Evolutionary conservation across 805 yeast genomes (phyloP), one percentile per base, ranked within the genome.

Genomic region (Myxozyma vanderwaltii): DNA sequence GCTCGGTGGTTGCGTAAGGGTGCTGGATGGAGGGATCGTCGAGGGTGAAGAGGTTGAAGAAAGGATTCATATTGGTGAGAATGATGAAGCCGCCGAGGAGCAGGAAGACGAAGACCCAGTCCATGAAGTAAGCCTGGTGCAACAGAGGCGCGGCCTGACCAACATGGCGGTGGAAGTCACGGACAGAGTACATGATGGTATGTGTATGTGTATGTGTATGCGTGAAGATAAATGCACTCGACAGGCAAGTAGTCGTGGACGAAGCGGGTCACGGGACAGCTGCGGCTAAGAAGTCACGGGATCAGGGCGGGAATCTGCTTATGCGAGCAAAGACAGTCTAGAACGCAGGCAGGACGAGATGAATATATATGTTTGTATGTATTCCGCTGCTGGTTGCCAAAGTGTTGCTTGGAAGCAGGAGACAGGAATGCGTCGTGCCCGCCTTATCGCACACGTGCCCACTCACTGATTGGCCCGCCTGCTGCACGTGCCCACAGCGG

Each of bases 1-100:
- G 79, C 73, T 92, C 96, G 26, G 75, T 78, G 52, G 82, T 82
- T 0, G 96, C 88, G 71, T 81, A 86, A 1, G 97, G 97, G 73
- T 89, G 96, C 56, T 86, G 83, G 50, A 92, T 84, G 0, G 91
- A 81, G 39, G 85, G 71, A 74, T 92, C 97, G 70, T 86, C 85
- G 54, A 92, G 74, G 54, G 77, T 80, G 70, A 92, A 92, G 69
- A 55, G 53, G 62, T 67, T 57, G 62, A 49, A 40, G 63, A 65
- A 51, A 44, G 70, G 64, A 21, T 38, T 38, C 67, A 63, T 63
- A 29, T 59, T 23, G 26, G 61, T 57, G 54, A 62, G 59, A 24
- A 59, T 45, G 45, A 62, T 26, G 56, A 62, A 62, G 41, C 63
- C 65, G 35, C 52, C 58, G 29, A 62, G 49, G 40, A 62, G 61